These are phyloP conservation scores for Oryza australiensis DNA, from an alignment of 176 grass and related monocot genomes.

Conservation along the genomic window DNA sequence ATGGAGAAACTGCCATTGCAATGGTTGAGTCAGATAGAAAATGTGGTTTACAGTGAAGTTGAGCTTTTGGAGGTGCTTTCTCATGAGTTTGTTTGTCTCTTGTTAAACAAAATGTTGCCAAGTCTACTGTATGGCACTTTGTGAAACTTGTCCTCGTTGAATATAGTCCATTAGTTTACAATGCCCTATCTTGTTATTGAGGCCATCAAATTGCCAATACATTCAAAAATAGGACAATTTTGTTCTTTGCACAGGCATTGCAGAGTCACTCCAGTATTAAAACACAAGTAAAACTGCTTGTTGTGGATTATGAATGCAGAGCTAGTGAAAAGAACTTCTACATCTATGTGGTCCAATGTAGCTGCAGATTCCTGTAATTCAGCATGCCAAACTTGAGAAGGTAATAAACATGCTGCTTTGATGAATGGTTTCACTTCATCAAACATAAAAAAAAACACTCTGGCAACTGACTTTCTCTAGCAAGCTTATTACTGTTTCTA, in stretches of 20 bases:
- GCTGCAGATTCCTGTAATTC: background rate
- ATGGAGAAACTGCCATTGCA: slow-evolving; percentile 16
- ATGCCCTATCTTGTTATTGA: too few relatives aligned
- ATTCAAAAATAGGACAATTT: slow-evolving; percentile 44
- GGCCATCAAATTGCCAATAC: slow-evolving; percentile 26
- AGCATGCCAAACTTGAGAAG: background rate
- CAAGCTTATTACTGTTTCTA: background rate
- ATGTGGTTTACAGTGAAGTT: background rate
- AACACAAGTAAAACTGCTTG: background rate
- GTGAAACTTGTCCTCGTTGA: slow-evolving; percentile 45
- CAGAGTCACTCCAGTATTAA: slow-evolving; percentile 53
- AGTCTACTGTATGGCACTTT: slow-evolving; percentile 39
- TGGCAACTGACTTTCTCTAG: too few relatives aligned
- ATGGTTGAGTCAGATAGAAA: slow-evolving; percentile 27
- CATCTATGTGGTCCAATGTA: background rate
- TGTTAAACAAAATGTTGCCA: slow-evolving; percentile 18
- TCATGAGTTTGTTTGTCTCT: slow-evolving; percentile 15
- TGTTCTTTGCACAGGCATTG: slow-evolving; percentile 37
- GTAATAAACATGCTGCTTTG: background rate
- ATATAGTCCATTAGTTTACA: background rate
- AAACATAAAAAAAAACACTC: too few relatives aligned
- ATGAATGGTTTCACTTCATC: background rate
- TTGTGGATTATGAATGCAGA: background rate
- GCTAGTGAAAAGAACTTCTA: background rate
- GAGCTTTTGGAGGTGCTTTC: slow-evolving; percentile 2